Conservation (phyloP, 768 basidiomycete species). For the Amanita jacksonii region DNA sequence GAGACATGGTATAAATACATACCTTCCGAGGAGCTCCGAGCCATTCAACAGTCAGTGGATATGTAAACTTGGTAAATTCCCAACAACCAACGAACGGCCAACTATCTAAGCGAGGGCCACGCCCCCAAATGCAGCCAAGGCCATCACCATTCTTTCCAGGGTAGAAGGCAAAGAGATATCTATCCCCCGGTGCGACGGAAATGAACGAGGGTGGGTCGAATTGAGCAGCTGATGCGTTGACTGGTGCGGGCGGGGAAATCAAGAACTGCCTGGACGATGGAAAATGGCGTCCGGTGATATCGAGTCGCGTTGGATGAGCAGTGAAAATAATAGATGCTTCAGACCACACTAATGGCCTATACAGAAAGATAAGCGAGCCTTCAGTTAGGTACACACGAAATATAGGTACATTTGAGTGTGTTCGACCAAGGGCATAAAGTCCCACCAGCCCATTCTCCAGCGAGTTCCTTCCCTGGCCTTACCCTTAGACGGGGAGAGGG, state of each 20-base stretch:
- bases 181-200: constrained; percentile 45
- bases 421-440: constrained; percentile 54
- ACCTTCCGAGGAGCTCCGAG: constrained; percentile 53
- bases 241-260: constrained; percentile 42
- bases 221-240: constrained; percentile 33
- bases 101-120: constrained; percentile 45
- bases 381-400: constrained; percentile 1
- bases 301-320: constrained; percentile 52
- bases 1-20: constrained; percentile 13
- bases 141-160: constrained; percentile 50
- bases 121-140: constrained; percentile 56
- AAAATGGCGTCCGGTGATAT: constrained; percentile 54
- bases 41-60: constrained; percentile 57
- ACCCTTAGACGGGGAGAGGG: constrained; percentile 38
- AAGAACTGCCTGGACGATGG: constrained; percentile 60
- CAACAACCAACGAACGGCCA: constrained; percentile 56
- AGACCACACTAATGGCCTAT: constrained; percentile 67
- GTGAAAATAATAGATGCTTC: constrained; percentile 59
- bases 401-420: constrained; percentile 38
- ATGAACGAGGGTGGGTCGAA: constrained; percentile 59
- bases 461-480: constrained; percentile 41
- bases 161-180: constrained; percentile 70
- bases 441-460: constrained; percentile 70
- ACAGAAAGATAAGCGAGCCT: constrained; percentile 6
- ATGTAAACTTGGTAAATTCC: constrained; percentile 39